Conservation (phyloP, 345 rosid genomes). For the Corchorus olitorius region DNA sequence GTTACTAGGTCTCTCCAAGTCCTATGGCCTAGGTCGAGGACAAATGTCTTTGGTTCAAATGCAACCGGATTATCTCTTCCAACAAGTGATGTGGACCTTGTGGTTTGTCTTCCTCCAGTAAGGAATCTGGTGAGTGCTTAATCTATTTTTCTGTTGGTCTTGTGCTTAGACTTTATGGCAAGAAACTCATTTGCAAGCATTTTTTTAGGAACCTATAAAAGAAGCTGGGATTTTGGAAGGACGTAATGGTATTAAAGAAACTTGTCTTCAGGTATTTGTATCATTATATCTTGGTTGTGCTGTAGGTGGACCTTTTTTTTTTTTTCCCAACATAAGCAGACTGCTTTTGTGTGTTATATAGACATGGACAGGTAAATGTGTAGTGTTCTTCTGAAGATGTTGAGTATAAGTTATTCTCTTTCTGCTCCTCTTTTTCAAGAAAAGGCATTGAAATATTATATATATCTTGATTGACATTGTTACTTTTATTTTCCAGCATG, state of each 20-base stretch:
- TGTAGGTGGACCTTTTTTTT: not conserved
- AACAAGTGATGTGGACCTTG: slow-evolving; percentile 98
- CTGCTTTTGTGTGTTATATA: not conserved
- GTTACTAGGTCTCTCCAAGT: slow-evolving; percentile 96
- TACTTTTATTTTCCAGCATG: slow-evolving; percentile 64
- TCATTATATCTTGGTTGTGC: slow-evolving; percentile 16
- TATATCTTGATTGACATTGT: slow-evolving; percentile 20
- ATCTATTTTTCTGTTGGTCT: slow-evolving; percentile 7
- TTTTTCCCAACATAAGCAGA: not conserved
- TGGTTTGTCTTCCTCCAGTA: slow-evolving; percentile 96
- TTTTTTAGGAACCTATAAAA: slow-evolving; percentile 89
- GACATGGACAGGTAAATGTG: not conserved
- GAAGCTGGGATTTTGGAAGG: slow-evolving; percentile 99
- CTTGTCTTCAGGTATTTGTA: slow-evolving; percentile 86
- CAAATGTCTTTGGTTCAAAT: slow-evolving; percentile 89
- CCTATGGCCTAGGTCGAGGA: slow-evolving; percentile 96
- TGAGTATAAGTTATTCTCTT: not conserved
- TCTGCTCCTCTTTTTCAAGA: not conserved
- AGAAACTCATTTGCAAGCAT: slow-evolving; percentile 34
- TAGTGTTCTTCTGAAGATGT: not conserved
- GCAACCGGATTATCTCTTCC: slow-evolving; percentile 97
- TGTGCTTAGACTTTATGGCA: slow-evolving; percentile 18
- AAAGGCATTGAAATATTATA: slow-evolving; percentile 6
- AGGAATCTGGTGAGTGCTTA: slow-evolving; percentile 79
- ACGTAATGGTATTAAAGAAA: slow-evolving; percentile 98